phyloP scores from a whole-genome alignment of 805 yeast genomes.

The Sugiyamaella mastotermitis region DNA sequence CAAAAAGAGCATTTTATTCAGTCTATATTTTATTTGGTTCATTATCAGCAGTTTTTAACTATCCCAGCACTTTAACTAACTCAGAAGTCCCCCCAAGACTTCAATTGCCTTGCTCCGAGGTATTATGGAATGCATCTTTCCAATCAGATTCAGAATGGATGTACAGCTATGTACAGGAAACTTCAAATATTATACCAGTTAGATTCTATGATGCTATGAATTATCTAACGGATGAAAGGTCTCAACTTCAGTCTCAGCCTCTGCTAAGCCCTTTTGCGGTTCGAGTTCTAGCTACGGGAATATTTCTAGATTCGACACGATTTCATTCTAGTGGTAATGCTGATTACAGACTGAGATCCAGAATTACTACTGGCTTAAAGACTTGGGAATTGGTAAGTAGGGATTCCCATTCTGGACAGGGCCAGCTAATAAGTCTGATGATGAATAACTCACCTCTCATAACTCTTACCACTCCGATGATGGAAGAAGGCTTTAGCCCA shows the following conservation, averaged over 20 bases:
- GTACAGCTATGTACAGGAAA: slow-evolving; percentile 8
- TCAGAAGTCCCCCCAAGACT: slow-evolving; percentile 18
- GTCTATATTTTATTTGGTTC: slow-evolving; percentile 26
- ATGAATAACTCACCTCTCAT: slow-evolving; percentile 8
- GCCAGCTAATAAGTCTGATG: slow-evolving; percentile 14
- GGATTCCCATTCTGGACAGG: slow-evolving; percentile 20
- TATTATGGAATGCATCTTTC: slow-evolving; percentile 17
- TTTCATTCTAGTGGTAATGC: slow-evolving; percentile 1
- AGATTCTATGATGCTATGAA: slow-evolving; percentile 19
- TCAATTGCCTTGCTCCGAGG: slow-evolving; percentile 28
- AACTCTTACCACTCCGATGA: slow-evolving; percentile 11
- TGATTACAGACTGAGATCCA: slow-evolving; percentile 9
- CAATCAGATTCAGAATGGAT: slow-evolving; percentile 21
- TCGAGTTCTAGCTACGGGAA: slow-evolving; percentile 23
- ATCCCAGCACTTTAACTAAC: slow-evolving; percentile 22
- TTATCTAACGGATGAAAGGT: slow-evolving; percentile 8
- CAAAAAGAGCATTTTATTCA: slow-evolving; percentile 27
- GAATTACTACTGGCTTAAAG: slow-evolving; percentile 5
- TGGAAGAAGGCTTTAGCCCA: slow-evolving; percentile 11
- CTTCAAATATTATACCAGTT: slow-evolving; percentile 7
- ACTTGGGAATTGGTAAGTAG: slow-evolving; percentile 6
- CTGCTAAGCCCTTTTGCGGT: slow-evolving; percentile 19
- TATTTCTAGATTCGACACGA: slow-evolving; percentile 19
- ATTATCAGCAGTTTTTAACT: slow-evolving; percentile 25
- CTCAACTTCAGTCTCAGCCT: slow-evolving; percentile 2